A percentile compares a stretch with the other conserved stretches of the same genome.
phyloP scores from a whole-genome alignment of 2,329 filamentous ascomycete species.

The Trichoderma sp. region DNA sequence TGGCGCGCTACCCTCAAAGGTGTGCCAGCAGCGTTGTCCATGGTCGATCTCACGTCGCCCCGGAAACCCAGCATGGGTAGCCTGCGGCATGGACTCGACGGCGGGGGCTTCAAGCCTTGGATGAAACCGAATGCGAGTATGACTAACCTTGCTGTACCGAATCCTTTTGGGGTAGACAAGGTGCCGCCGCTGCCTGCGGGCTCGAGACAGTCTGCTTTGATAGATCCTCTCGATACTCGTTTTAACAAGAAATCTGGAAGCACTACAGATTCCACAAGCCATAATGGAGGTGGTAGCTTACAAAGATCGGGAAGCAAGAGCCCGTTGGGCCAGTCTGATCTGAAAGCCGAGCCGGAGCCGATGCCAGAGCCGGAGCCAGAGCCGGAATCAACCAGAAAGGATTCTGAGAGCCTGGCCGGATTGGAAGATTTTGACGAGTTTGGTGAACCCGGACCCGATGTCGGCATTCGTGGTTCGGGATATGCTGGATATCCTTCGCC shows the following conservation, averaged over 20 bases:
- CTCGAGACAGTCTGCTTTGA: constrained; percentile 46
- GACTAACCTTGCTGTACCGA: constrained; percentile 42
- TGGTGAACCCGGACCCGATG: constrained; percentile 21
- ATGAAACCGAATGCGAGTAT: constrained; percentile 40
- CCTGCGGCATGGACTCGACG: constrained; percentile 45
- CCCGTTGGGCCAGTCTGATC: constrained; percentile 44
- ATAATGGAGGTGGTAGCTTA: constrained; percentile 28
- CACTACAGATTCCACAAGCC: constrained; percentile 33
- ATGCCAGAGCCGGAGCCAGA: not conserved
- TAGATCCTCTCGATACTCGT: constrained; percentile 55
- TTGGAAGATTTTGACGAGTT: constrained; percentile 16
- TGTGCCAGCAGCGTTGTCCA: constrained; percentile 47
- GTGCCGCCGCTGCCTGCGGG: constrained; percentile 32
- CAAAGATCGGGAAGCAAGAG: constrained; percentile 39
- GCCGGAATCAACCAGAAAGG: not conserved
- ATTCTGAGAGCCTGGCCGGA: not conserved
- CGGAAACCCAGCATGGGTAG: constrained; percentile 37
- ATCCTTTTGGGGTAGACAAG: constrained; percentile 39
- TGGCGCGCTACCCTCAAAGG: constrained; percentile 45
- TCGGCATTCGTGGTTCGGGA: constrained; percentile 31
- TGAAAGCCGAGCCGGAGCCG: constrained; percentile 1
- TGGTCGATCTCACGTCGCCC: constrained; percentile 48
- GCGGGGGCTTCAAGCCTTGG: constrained; percentile 42
- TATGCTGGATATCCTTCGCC: constrained; percentile 46
- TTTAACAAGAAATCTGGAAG: constrained; percentile 41